phyloP scores from a whole-genome alignment of 331 rosid species.

The Quercus phellos region DNA sequence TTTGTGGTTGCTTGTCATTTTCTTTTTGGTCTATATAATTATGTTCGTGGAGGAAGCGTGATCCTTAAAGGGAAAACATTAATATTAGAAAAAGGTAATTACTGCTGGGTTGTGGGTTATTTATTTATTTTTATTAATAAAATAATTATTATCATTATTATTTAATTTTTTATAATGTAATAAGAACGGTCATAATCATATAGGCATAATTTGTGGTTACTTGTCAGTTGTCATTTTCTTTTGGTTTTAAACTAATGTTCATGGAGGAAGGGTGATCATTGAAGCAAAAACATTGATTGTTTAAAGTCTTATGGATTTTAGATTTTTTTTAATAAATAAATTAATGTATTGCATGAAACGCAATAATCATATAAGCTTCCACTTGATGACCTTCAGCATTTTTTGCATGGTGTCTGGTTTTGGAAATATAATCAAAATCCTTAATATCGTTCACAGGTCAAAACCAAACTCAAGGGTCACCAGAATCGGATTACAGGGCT shows the following conservation, averaged over 20 bases:
- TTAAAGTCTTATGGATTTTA: background rate
- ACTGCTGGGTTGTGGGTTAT: no score
- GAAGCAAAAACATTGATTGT: background rate
- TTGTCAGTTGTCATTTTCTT: background rate
- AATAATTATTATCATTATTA: no score
- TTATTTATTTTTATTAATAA: no score
- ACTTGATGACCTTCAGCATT: background rate
- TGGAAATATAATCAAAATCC: conserved; percentile 1
- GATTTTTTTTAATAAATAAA: background rate
- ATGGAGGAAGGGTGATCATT: background rate
- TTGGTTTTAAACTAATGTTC: background rate
- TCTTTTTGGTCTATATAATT: background rate
- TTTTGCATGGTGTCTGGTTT: background rate
- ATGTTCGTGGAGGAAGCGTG: background rate
- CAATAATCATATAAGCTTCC: background rate
- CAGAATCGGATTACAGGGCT: conserved; percentile 47
- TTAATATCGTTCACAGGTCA: conserved; percentile 24
- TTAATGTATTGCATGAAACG: background rate
- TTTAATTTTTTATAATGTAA: no score
- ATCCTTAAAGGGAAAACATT: background rate
- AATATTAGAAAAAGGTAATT: background rate
- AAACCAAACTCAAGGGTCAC: conserved; percentile 41
- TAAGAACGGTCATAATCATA: no score
- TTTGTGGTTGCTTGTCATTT: background rate
- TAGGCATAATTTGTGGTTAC: no score